Percentiles rank a stretch among this genome's conserved stretches.
phyloP scores from a whole-genome alignment of 176 grass and related monocot genomes.

The Carex kokanica region DNA sequence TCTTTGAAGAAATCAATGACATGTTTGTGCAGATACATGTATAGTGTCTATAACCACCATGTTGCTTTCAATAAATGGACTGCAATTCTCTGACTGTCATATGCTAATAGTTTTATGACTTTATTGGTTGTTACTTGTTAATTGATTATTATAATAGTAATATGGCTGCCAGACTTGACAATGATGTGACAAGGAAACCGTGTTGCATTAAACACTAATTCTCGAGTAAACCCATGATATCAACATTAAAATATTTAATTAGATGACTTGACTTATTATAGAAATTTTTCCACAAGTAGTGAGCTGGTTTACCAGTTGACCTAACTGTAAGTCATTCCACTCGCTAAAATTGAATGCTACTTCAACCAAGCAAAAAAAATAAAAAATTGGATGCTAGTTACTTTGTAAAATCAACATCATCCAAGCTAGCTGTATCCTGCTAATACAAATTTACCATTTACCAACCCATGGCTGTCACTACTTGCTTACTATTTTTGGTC shows the following conservation, averaged over 20 bases:
- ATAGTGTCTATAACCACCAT: neutral
- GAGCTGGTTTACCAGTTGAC: conserved; percentile 17
- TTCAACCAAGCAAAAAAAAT: no score
- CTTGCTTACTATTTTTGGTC: neutral
- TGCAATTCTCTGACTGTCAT: neutral
- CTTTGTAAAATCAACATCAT: conserved; percentile 8
- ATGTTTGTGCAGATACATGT: neutral
- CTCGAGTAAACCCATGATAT: neutral
- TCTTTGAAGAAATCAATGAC: neutral
- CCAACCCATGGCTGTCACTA: neutral
- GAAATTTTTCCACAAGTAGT: neutral
- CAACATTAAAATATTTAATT: neutral
- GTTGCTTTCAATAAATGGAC: neutral
- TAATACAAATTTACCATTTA: neutral
- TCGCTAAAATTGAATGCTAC: neutral
- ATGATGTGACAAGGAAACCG: neutral
- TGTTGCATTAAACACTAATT: neutral
- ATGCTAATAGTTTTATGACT: neutral
- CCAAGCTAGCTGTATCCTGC: conserved; percentile 12
- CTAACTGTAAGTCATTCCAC: neutral
- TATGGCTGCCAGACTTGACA: neutral
- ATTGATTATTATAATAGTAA: neutral
- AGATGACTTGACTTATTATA: neutral
- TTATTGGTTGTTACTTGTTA: neutral
- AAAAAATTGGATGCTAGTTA: neutral